Evolutionary conservation across 2,329 filamentous ascomycete species (phyloP), one percentile per base, ranked within the genome.

Genomic region (Microascus cirrosus): DNA sequence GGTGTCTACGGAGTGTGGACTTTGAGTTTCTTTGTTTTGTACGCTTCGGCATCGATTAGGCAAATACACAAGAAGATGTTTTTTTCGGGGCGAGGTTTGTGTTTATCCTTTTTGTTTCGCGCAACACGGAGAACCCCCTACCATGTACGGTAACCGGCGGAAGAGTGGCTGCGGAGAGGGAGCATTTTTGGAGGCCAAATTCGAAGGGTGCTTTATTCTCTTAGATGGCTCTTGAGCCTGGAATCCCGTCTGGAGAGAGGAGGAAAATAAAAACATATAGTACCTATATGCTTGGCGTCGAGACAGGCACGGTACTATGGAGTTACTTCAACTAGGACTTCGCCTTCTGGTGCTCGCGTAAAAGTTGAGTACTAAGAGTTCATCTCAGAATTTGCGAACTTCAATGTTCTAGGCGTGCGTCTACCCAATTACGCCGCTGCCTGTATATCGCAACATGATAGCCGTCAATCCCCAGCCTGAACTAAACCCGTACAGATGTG

Each of bases 1-100:
- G 80, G 80, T 83, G 80, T 83, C 79, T 81, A 77, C 73, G 80
- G 80, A 82, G 80, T 82, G 79, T 56, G 54, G 48, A 56, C 54
- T 59, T 59, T 59, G 58, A 59, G 58, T 54, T 55, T 48, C 54
- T 54, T 56, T 59, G 53, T 59, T 59, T 59, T 59, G 53, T 59
- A 56, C 51, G 51, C 54, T 59, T 74, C 72, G 72, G 71, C 72
- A 75, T 74, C 68, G 69, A 73, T 74, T 75, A 74, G 68, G 71
- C 71, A 74, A 71, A 71, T 73, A 73, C 72, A 74, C 69, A 71
- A 58, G 71, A 58, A 67, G 71, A 65, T 65, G 62, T 60, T 64
- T 60, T 66, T 66, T 66, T 62, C 65, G 63, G 63, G 61, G 62
- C 51, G 63, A 68, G 60, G 66, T 61, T 62, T 63, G 60, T 63